These are phyloP conservation scores for Helenozyma baotianmanensis DNA, from an alignment of 805 yeast genomes.

Conservation along the genomic window DNA sequence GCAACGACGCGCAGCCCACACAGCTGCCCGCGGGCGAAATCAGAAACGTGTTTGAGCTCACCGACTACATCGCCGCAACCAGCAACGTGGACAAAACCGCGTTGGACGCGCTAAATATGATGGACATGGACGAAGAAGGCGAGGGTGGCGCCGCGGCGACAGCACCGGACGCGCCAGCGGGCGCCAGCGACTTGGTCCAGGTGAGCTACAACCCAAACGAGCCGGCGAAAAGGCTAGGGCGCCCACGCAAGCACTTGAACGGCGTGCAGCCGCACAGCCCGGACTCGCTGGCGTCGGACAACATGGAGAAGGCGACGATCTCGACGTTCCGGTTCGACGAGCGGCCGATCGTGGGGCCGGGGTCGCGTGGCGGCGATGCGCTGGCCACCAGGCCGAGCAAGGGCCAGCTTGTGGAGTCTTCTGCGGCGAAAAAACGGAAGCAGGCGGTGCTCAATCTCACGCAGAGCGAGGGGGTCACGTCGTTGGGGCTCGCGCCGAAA, in stretches of 20 bases:
- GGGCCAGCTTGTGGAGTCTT: constrained; percentile 6
- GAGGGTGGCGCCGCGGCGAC: constrained; percentile 3
- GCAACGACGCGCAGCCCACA: neutral
- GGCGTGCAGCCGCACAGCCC: constrained; percentile 17
- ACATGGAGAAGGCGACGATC: constrained; percentile 3
- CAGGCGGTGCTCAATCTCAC: constrained; percentile 12
- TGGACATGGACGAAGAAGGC: constrained; percentile 10
- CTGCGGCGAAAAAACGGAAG: constrained; percentile 19
- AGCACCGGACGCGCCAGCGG: neutral
- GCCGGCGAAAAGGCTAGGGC: constrained; percentile 30
- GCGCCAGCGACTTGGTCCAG: constrained; percentile 4
- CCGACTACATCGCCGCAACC: constrained; percentile 3
- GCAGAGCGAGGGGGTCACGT: constrained; percentile 2
- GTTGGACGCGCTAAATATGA: constrained; percentile 20
- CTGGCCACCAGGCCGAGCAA: neutral
- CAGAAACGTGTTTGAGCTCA: constrained; percentile 3
- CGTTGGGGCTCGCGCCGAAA: neutral
- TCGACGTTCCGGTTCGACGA: constrained; percentile 26
- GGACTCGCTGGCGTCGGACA: constrained; percentile 9
- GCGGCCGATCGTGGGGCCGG: neutral
- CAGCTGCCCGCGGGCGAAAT: neutral
- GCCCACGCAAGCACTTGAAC: constrained; percentile 29
- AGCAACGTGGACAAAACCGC: constrained; percentile 10
- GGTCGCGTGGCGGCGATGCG: neutral
- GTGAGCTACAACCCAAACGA: constrained; percentile 30